phyloP scores from a whole-genome alignment of 1,139 yeast genomes.

The Suhomyces bolitotheri region DNA sequence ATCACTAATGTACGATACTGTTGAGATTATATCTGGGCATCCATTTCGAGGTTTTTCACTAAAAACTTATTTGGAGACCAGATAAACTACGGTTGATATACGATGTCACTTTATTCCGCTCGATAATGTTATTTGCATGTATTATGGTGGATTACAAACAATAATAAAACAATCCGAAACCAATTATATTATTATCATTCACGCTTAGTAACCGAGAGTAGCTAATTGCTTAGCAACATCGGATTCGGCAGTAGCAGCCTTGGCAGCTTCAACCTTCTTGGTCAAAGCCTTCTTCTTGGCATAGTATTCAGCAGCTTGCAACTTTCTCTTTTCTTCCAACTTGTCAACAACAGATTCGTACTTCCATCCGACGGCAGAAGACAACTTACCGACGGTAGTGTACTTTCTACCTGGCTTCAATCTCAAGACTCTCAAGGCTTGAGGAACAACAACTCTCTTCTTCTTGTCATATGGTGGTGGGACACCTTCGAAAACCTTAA shows the following conservation, averaged over 20 bases:
- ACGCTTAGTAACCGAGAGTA: constrained; percentile 70
- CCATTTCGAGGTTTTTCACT: too few species aligned
- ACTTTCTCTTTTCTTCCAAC: constrained; percentile 99
- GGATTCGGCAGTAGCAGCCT: constrained; percentile 74
- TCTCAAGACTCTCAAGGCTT: constrained; percentile 98
- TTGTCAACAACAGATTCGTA: constrained; percentile 97
- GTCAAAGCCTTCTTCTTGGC: constrained; percentile 97
- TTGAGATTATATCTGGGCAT: too few species aligned
- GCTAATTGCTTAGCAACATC: constrained; percentile 77
- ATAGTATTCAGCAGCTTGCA: constrained; percentile 98
- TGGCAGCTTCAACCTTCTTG: constrained; percentile 87
- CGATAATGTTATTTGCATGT: constrained; percentile 15
- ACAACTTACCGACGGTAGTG: constrained; percentile 97
- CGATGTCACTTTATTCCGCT: neutral
- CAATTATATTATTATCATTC: constrained; percentile 15
- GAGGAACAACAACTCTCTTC: constrained; percentile 99
- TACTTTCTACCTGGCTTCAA: constrained; percentile 99
- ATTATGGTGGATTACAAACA: constrained; percentile 13
- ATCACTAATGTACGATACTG: too few species aligned
- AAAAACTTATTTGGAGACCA: too few species aligned
- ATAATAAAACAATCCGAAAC: constrained; percentile 13
- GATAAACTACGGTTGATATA: too few species aligned
- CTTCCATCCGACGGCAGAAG: constrained; percentile 99
- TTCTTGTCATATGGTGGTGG: constrained; percentile 99
- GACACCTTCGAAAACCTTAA: constrained; percentile 99